Evolutionary conservation across 805 yeast genomes (phyloP).

Genomic region (Hanseniaspora mollemarum): DNA sequence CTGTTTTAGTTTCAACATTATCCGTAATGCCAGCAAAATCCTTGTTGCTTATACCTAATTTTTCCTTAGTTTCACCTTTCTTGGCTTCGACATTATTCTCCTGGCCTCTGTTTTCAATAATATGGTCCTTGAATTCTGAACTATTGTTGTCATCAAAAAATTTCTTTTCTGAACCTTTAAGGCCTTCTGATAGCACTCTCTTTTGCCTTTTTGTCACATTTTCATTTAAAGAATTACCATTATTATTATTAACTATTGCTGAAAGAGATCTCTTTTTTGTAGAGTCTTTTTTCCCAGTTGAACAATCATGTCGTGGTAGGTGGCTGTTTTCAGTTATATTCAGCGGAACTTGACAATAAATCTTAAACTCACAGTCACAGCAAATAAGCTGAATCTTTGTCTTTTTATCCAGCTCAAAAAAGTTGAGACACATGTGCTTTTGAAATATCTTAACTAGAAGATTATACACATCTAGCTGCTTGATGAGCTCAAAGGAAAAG

Average conservation of each 20-base stretch:
- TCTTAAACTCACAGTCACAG: conserved; percentile 7
- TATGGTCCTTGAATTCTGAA: no score
- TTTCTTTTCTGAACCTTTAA: neutral
- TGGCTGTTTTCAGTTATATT: neutral
- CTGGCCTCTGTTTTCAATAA: no score
- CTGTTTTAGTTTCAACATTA: neutral
- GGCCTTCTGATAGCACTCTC: neutral
- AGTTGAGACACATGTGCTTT: conserved; percentile 4
- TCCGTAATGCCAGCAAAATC: neutral
- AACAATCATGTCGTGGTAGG: conserved; percentile 7
- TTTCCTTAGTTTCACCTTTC: no score
- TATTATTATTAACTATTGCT: neutral
- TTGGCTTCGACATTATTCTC: no score
- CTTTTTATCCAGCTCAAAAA: conserved; percentile 5
- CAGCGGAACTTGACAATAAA: neutral
- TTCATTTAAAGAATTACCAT: neutral
- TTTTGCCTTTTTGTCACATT: neutral
- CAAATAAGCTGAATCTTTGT: neutral
- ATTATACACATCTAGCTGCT: neutral
- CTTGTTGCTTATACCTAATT: neutral
- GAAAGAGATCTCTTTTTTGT: conserved; percentile 3
- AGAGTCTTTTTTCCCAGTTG: neutral
- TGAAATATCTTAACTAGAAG: neutral
- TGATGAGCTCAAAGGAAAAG: neutral
- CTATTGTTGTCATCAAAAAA: neutral